Evolutionary conservation across 2,329 filamentous ascomycete genomes (phyloP).

Genomic region (Penicillium frequentans): DNA sequence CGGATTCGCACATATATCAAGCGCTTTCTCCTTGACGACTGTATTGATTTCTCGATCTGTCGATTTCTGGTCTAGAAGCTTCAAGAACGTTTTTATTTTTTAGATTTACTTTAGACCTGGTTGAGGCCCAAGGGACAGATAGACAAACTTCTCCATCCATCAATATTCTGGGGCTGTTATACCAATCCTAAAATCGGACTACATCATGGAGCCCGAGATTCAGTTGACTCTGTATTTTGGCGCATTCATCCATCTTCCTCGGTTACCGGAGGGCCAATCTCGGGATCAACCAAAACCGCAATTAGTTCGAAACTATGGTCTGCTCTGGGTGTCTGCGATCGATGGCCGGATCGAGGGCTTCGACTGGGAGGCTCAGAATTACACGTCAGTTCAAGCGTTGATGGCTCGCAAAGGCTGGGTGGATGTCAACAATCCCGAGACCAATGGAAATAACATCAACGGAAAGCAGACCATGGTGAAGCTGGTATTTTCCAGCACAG

Average conservation of each 20-base stretch:
- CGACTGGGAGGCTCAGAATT: slow-evolving; percentile 33
- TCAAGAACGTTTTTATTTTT: background rate
- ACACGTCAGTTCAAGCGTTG: slow-evolving; percentile 25
- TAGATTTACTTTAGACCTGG: background rate
- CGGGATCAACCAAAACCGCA: slow-evolving; percentile 42
- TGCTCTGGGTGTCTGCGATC: slow-evolving; percentile 34
- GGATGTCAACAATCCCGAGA: slow-evolving; percentile 17
- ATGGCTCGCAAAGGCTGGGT: slow-evolving; percentile 35
- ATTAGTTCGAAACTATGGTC: slow-evolving; percentile 53
- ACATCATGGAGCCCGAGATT: slow-evolving; percentile 13
- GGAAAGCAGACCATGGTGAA: slow-evolving; percentile 23
- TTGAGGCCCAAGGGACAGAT: background rate
- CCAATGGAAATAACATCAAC: slow-evolving; percentile 2
- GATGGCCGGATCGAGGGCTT: slow-evolving; percentile 36
- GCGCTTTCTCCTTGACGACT: background rate
- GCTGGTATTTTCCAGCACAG: slow-evolving; percentile 41
- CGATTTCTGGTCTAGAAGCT: background rate
- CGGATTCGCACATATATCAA: background rate
- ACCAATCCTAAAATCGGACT: background rate
- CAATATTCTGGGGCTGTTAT: background rate
- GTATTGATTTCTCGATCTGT: background rate
- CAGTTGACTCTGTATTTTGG: slow-evolving; percentile 56
- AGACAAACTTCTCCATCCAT: background rate
- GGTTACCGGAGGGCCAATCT: slow-evolving; percentile 18
- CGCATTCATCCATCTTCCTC: slow-evolving; percentile 59